Percentiles rank a stretch among this genome's conserved stretches.
phyloP scores from a whole-genome alignment of 2,329 filamentous ascomycete species.

The Fusarium marasasianum region DNA sequence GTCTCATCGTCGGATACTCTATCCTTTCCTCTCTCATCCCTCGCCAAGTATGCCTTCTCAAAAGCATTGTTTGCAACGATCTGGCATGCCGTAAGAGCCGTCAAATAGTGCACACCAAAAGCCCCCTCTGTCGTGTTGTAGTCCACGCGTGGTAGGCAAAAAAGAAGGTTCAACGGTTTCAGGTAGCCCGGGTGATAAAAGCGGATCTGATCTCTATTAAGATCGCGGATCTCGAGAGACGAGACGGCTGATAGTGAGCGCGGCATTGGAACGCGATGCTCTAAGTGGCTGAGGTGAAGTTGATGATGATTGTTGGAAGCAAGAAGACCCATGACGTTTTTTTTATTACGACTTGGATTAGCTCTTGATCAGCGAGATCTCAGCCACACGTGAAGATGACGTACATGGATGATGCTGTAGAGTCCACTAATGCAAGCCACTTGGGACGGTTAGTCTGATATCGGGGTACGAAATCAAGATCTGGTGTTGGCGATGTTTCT shows the following conservation, averaged over 20 bases:
- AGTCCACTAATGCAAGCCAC: slow-evolving; percentile 11
- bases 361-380: not conserved
- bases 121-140: not conserved
- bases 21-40: slow-evolving; percentile 19
- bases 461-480: not conserved
- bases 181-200: slow-evolving; percentile 34
- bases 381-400: slow-evolving; percentile 13
- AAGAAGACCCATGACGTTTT: slow-evolving; percentile 26
- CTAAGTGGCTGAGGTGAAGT: slow-evolving; percentile 15
- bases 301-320: not conserved
- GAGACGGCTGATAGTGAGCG: slow-evolving; percentile 32
- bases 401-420: slow-evolving; percentile 1
- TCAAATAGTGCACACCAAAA: slow-evolving; percentile 23
- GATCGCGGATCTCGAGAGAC: slow-evolving; percentile 26
- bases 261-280: slow-evolving; percentile 21
- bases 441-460: not conserved
- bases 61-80: slow-evolving; percentile 34
- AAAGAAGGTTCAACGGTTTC: slow-evolving; percentile 28
- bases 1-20: not conserved
- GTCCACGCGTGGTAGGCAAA: slow-evolving; percentile 34
- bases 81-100: slow-evolving; percentile 27
- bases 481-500: not conserved
- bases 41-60: not conserved
- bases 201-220: slow-evolving; percentile 32
- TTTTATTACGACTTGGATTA: not conserved